These are phyloP conservation scores for Fusarium sp. DNA, from an alignment of 2,329 filamentous ascomycete species.

Conservation along the genomic window DNA sequence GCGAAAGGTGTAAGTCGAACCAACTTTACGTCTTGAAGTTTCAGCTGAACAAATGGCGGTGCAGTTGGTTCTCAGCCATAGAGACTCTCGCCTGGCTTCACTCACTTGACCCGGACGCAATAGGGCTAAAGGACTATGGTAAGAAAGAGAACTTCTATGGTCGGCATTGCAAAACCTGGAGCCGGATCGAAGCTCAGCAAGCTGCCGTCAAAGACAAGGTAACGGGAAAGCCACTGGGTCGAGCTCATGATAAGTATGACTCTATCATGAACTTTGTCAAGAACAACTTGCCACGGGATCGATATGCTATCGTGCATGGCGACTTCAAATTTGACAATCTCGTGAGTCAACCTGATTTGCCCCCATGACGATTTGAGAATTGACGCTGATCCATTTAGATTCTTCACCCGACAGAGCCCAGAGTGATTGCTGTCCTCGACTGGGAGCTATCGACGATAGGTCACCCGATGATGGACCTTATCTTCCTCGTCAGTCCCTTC, in stretches of 20 bases:
- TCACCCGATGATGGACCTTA: constrained; percentile 24
- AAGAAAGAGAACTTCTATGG: constrained; percentile 16
- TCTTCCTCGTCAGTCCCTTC: neutral
- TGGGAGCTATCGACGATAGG: constrained; percentile 29
- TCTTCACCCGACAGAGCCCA: constrained; percentile 23
- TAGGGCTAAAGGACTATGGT: constrained; percentile 10
- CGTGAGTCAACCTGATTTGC: neutral
- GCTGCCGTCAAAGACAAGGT: constrained; percentile 2
- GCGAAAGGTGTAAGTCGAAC: neutral
- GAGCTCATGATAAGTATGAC: constrained; percentile 16
- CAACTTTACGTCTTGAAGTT: no score
- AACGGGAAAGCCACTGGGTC: constrained; percentile 10
- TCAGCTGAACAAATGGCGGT: no score
- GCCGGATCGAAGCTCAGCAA: constrained; percentile 16
- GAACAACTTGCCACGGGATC: constrained; percentile 4
- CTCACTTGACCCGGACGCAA: constrained; percentile 10
- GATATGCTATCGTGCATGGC: constrained; percentile 22
- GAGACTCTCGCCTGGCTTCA: constrained; percentile 27
- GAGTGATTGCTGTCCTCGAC: constrained; percentile 23
- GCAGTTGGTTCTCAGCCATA: constrained; percentile 13
- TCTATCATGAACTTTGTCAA: neutral
- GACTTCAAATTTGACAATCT: constrained; percentile 34
- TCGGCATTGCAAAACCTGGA: constrained; percentile 24
- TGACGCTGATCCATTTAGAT: neutral
- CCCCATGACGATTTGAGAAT: no score